These are phyloP conservation scores for Fusarium nelsonii DNA, from an alignment of 2,329 filamentous ascomycete genomes.

Conservation along the genomic window DNA sequence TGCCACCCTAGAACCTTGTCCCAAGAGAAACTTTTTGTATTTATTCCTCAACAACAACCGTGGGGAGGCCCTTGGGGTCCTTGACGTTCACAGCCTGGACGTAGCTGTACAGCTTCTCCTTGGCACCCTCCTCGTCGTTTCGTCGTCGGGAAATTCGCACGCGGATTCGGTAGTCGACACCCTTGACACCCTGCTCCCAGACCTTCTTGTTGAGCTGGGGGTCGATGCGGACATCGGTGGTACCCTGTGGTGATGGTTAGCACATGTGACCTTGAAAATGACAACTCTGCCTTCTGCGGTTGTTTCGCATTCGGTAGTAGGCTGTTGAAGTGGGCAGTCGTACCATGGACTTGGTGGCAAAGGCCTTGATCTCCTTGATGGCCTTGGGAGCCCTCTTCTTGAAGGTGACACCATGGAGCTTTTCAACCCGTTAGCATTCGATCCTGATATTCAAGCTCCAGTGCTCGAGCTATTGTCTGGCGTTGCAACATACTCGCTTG, in stretches of 20 bases:
- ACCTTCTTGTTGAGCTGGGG: slow-evolving; percentile 99
- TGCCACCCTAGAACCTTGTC: slow-evolving; percentile 59
- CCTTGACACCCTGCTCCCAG: slow-evolving; percentile 99
- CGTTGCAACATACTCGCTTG: slow-evolving; percentile 74
- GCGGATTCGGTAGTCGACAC: slow-evolving; percentile 95
- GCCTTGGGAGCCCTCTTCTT: slow-evolving; percentile 99
- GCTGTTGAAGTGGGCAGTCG: slow-evolving; percentile 53
- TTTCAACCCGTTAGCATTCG: slow-evolving; percentile 41
- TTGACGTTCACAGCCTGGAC: slow-evolving; percentile 99
- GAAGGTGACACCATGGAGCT: slow-evolving; percentile 98
- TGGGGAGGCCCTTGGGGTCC: slow-evolving; percentile 97
- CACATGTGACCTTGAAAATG: slow-evolving; percentile 14
- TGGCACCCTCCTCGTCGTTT: slow-evolving; percentile 99
- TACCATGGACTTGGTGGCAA: slow-evolving; percentile 97
- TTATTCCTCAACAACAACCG: slow-evolving; percentile 85
- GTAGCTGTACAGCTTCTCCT: slow-evolving; percentile 99
- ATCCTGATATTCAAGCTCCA: slow-evolving; percentile 18
- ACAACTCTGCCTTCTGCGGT: slow-evolving; percentile 20
- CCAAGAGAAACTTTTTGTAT: slow-evolving; percentile 55
- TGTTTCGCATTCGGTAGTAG: slow-evolving; percentile 25
- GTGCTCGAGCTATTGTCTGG: slow-evolving; percentile 24
- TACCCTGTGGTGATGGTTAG: slow-evolving; percentile 73
- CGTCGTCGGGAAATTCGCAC: slow-evolving; percentile 99
- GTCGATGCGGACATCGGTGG: slow-evolving; percentile 96
- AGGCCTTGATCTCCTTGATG: slow-evolving; percentile 99